Base-by-base conservation (phyloP, 1,284 basidiomycete genomes). In the Phlebopus sp. region DNA sequence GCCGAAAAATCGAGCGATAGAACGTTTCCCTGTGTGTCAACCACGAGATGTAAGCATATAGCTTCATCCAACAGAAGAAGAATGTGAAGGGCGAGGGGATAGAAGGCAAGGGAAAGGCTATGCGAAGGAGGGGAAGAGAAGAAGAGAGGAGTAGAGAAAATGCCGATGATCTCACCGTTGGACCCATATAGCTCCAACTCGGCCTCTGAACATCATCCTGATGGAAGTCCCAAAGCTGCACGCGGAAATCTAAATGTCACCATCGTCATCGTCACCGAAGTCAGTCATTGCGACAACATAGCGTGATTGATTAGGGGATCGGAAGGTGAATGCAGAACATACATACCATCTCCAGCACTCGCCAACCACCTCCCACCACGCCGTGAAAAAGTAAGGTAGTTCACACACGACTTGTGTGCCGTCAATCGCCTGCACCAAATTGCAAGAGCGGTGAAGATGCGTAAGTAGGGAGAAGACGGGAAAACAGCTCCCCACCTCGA, bases 301-400 rank as follows among this genome's bases (percentile, higher is more conserved):
- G n/a, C n/a, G n/a, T n/a, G n/a, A n/a, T n/a, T n/a, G n/a, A n/a
- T n/a, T n/a, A n/a, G n/a, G n/a, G n/a, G n/a, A n/a, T n/a, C n/a
- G n/a, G n/a, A n/a, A 47, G 40, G 21, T 23, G 21, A 23, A 49
- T 9, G 55, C 72, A 46, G 60, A 84, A 87, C 87, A 62, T 9
- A 55, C 72, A 46, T 60, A 84, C 87, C 87, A 62, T 91, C 88
- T 23, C 88, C 87, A 11, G 81, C 88, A 60, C 82, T 87, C 0
- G 86, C 87, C 27, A 90, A 64, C 73, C 82, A 89, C 50, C 79
- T 71, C 1, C 84, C 85, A 34, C 78, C 76, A 6, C 73, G 69
- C 2, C 70, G 70, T 2, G 86, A 87, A 59, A 88, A 82, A 0
- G 75, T 66, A 2, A 90, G 72, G 2, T 78, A 75, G 55, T 90